These are phyloP conservation scores for Miamiensis avidus DNA, from an alignment of 169 alveolate species.

Conservation along the genomic window DNA sequence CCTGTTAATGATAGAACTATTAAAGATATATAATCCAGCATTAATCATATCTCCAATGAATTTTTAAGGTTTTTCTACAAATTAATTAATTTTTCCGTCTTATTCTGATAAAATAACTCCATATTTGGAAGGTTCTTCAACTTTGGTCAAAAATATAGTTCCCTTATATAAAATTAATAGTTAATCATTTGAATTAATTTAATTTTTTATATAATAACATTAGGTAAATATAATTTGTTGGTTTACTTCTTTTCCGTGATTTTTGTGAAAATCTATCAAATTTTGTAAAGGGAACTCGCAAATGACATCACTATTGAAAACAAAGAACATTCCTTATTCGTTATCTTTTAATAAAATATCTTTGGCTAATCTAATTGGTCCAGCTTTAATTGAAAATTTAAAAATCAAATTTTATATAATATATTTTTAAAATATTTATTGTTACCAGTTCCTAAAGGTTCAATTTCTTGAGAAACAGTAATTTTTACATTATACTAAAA, in stretches of 20 bases:
- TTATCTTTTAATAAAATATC: slow-evolving; percentile 83
- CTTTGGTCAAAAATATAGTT: slow-evolving; percentile 87
- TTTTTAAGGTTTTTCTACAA: slow-evolving; percentile 95
- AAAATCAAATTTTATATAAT: too few species aligned
- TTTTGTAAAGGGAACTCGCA: slow-evolving; percentile 96
- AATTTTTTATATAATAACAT: not conserved
- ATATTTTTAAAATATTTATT: too few species aligned
- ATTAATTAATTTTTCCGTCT: slow-evolving; percentile 81
- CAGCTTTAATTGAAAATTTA: slow-evolving; percentile 65
- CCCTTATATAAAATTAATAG: not conserved
- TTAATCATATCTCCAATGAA: slow-evolving; percentile 87
- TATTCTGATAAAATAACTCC: slow-evolving; percentile 96
- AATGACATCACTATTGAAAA: slow-evolving; percentile 95
- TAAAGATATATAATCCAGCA: slow-evolving; percentile 92
- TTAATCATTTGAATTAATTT: slow-evolving; percentile 13
- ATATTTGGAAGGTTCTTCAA: slow-evolving; percentile 95
- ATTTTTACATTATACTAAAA: slow-evolving; percentile 87
- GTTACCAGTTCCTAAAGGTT: slow-evolving; percentile 94
- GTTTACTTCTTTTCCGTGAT: slow-evolving; percentile 86
- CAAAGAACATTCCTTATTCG: slow-evolving; percentile 90
- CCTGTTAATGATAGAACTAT: slow-evolving; percentile 83
- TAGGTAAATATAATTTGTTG: too few species aligned
- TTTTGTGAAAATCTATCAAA: slow-evolving; percentile 91
- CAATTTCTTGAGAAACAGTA: slow-evolving; percentile 92
- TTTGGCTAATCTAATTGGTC: slow-evolving; percentile 85